Conservation (phyloP, 176 grass and related monocot genomes). For the Ananas comosus region DNA sequence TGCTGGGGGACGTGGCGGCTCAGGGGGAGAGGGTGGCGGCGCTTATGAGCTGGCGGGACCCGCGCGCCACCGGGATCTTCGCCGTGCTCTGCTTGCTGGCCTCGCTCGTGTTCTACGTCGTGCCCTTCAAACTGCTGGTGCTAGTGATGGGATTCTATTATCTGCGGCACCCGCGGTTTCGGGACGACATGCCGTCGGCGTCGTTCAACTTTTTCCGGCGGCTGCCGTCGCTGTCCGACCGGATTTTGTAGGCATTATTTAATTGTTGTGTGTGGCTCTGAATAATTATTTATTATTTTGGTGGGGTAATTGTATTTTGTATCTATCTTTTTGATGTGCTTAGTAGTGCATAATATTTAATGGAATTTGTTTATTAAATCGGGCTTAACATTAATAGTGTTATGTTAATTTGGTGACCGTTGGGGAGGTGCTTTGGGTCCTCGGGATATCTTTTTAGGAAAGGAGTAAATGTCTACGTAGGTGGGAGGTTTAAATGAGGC, state of each 20-base stretch:
- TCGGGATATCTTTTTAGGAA: too few relatives aligned
- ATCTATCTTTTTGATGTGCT: not conserved
- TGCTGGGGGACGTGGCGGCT: slow-evolving; percentile 85
- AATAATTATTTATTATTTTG: slow-evolving; percentile 10
- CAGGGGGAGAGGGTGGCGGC: slow-evolving; percentile 87
- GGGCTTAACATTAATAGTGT: too few relatives aligned
- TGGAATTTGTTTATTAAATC: not conserved
- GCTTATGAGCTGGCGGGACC: slow-evolving; percentile 82
- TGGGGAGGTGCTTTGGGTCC: too few relatives aligned
- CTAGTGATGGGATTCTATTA: slow-evolving; percentile 69
- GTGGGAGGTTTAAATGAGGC: too few relatives aligned
- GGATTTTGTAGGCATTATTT: slow-evolving; percentile 34
- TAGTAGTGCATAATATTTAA: slow-evolving; percentile 5
- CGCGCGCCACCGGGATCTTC: slow-evolving; percentile 71
- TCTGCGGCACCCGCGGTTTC: slow-evolving; percentile 83
- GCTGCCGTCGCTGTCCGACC: slow-evolving; percentile 66
- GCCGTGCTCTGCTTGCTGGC: slow-evolving; percentile 39
- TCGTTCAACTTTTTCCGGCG: slow-evolving; percentile 95
- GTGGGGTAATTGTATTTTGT: slow-evolving; percentile 5
- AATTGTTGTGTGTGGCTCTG: slow-evolving; percentile 2
- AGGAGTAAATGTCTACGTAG: too few relatives aligned
- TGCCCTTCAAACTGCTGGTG: slow-evolving; percentile 67
- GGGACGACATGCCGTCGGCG: slow-evolving; percentile 82
- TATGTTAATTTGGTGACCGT: too few relatives aligned
- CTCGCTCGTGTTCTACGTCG: slow-evolving; percentile 60